Evolutionary conservation across 805 yeast species (phyloP).

Genomic region (Myxozyma sirexii): DNA sequence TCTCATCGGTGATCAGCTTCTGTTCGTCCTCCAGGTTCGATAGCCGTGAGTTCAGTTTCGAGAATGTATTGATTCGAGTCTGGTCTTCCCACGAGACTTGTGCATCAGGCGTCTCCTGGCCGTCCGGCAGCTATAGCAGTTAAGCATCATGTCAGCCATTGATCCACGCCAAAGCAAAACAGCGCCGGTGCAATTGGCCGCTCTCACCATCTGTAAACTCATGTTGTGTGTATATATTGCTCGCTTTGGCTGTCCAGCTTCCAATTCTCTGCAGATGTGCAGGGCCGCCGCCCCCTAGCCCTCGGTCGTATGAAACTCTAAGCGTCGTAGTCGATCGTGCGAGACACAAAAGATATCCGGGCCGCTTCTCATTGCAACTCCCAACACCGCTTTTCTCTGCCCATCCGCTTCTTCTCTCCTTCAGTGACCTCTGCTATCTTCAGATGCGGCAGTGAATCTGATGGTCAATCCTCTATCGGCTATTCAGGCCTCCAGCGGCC

Average conservation of each 20-base stretch:
- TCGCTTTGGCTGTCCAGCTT: neutral
- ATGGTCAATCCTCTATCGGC: slow-evolving; percentile 36
- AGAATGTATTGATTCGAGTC: slow-evolving; percentile 82
- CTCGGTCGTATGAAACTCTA: neutral
- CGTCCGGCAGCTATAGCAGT: slow-evolving; percentile 26
- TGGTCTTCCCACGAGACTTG: slow-evolving; percentile 86
- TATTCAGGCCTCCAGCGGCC: slow-evolving; percentile 11
- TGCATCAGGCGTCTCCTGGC: slow-evolving; percentile 32
- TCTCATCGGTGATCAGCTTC: slow-evolving; percentile 59
- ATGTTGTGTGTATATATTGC: neutral
- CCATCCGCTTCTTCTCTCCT: neutral
- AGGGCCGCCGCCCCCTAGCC: neutral
- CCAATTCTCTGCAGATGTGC: neutral
- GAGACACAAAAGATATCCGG: neutral
- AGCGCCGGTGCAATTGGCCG: too few species aligned
- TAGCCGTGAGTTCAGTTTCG: slow-evolving; percentile 74
- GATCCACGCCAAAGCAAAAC: too few species aligned
- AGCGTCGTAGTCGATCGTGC: neutral
- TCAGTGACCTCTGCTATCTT: neutral
- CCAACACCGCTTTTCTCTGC: neutral
- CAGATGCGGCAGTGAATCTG: slow-evolving; percentile 1
- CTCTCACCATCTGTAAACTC: slow-evolving; percentile 29
- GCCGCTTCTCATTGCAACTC: neutral
- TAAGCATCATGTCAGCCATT: neutral
- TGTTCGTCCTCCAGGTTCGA: slow-evolving; percentile 59